Conservation (phyloP, 495 filamentous ascomycete genomes). For the Margaritispora aquatica region DNA sequence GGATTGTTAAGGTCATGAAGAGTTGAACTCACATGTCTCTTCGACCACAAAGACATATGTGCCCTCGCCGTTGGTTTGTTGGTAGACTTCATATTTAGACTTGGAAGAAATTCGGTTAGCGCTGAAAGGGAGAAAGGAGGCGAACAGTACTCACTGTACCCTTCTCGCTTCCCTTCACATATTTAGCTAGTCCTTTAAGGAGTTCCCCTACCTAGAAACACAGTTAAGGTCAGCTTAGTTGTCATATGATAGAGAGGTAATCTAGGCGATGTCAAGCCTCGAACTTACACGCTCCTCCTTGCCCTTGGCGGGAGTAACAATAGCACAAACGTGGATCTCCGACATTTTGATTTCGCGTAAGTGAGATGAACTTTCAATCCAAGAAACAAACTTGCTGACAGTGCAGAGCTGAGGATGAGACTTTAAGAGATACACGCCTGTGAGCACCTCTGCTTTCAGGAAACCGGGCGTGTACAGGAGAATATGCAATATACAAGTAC, state of each 20-base stretch:
- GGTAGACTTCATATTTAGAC: slow-evolving; percentile 6
- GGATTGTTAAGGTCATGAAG: background rate
- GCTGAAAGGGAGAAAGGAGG: background rate
- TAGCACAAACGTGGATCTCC: slow-evolving; percentile 7
- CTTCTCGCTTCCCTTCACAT: slow-evolving; percentile 3
- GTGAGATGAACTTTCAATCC: background rate
- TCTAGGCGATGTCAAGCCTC: too few relatives aligned
- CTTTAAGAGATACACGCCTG: too few relatives aligned
- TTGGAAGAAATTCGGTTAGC: background rate
- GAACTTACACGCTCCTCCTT: slow-evolving; percentile 8
- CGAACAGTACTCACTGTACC: background rate
- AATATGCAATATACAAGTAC: too few relatives aligned
- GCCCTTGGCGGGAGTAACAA: slow-evolving; percentile 8
- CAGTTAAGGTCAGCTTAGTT: too few relatives aligned
- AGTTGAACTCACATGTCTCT: slow-evolving; percentile 1
- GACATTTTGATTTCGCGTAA: background rate
- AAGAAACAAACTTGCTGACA: background rate
- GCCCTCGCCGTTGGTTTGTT: background rate
- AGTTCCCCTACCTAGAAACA: slow-evolving; percentile 4
- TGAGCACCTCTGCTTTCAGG: too few relatives aligned
- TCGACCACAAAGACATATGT: slow-evolving; percentile 5
- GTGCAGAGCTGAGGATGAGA: background rate
- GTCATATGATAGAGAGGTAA: too few relatives aligned
- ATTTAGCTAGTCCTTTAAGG: slow-evolving; percentile 4
- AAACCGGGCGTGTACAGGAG: too few relatives aligned